Evolutionary conservation across 2,329 filamentous ascomycete genomes (phyloP).

Genomic region (Aureobasidium sp.): DNA sequence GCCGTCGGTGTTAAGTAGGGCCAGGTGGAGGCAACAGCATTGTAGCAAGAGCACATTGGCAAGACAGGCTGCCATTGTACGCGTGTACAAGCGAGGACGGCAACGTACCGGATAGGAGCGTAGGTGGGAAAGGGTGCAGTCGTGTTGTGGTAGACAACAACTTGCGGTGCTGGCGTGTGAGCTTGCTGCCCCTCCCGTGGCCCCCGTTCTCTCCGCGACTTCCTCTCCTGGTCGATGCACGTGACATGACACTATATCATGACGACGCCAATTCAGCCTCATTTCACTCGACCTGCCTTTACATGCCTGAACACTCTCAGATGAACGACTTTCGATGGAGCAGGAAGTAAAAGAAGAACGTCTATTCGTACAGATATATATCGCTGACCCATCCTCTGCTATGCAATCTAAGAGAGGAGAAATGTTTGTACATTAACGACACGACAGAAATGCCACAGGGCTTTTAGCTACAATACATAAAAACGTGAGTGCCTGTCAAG

Average conservation of each 20-base stretch:
- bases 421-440: conserved; percentile 15
- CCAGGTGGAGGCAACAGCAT: conserved; percentile 7
- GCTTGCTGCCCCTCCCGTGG: conserved; percentile 3
- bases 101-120: background rate
- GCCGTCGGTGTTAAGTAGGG: conserved; percentile 9
- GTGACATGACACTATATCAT: background rate
- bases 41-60: background rate
- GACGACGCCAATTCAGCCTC: background rate
- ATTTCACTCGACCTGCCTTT: background rate
- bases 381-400: background rate
- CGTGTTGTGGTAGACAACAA: conserved; percentile 11
- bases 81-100: background rate
- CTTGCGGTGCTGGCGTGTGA: background rate
- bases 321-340: background rate
- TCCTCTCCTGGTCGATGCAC: background rate
- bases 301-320: background rate
- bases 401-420: conserved; percentile 13
- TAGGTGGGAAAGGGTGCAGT: background rate
- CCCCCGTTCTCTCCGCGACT: background rate
- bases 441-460: conserved; percentile 14
- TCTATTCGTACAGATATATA: conserved; percentile 1
- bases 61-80: background rate
- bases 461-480: conserved; percentile 16
- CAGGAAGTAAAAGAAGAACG: too few relatives aligned
- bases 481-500: conserved; percentile 4